Conservation (phyloP, 2,329 filamentous ascomycete species). For the Camptophora hylomeconis region DNA sequence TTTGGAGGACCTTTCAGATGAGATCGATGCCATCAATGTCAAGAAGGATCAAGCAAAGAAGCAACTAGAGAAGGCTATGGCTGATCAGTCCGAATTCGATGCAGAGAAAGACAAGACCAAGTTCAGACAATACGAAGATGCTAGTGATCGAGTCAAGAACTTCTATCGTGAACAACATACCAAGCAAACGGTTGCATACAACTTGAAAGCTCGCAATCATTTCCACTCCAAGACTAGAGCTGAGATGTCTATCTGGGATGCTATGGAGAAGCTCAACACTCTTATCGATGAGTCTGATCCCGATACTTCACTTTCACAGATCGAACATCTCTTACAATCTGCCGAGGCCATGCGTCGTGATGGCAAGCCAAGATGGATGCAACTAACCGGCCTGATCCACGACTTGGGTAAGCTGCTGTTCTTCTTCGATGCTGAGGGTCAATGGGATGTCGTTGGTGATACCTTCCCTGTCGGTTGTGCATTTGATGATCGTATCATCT, state of each 20-base stretch:
- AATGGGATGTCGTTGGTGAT: conserved; percentile 81
- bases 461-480: conserved; percentile 34
- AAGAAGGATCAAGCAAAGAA: conserved; percentile 42
- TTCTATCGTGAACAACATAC: conserved; percentile 66
- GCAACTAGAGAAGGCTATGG: conserved; percentile 24
- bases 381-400: conserved; percentile 34
- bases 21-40: conserved; percentile 48
- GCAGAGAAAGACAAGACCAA: conserved; percentile 63
- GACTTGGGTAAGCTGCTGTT: conserved; percentile 34
- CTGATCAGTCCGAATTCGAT: conserved; percentile 51
- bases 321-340: conserved; percentile 77
- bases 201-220: conserved; percentile 62
- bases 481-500: conserved; percentile 61
- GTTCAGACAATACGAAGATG: conserved; percentile 72
- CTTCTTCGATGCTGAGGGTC: conserved; percentile 60
- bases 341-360: conserved; percentile 83
- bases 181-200: conserved; percentile 53
- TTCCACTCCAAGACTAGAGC: conserved; percentile 56
- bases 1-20: conserved; percentile 45
- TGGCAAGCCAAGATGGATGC: conserved; percentile 37
- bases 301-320: conserved; percentile 75
- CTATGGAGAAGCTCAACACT: conserved; percentile 84
- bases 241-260: conserved; percentile 78
- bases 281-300: conserved; percentile 86
- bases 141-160: conserved; percentile 70